These are phyloP conservation scores for Phytophthora cajani DNA, from an alignment of 352 stramenopile species.

Conservation along the genomic window DNA sequence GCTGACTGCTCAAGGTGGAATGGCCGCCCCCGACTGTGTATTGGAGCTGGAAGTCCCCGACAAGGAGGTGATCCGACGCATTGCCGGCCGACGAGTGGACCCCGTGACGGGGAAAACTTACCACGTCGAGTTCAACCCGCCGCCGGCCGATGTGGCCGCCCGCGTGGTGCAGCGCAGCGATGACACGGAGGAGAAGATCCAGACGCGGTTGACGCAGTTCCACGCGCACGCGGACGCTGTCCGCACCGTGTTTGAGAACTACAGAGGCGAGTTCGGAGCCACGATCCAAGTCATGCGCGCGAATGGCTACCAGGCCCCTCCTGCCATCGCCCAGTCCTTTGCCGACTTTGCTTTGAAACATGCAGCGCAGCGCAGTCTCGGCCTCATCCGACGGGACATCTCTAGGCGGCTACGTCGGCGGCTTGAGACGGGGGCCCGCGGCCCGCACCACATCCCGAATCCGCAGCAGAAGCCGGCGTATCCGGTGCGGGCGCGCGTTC, in stretches of 20 bases:
- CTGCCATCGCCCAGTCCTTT: conserved; percentile 26
- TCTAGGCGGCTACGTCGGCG: conserved; percentile 25
- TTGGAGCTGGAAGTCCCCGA: conserved; percentile 96
- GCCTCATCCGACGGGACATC: conserved; percentile 25
- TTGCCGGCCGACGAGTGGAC: conserved; percentile 96
- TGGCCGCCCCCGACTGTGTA: conserved; percentile 82
- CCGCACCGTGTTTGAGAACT: conserved; percentile 44
- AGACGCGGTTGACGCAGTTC: conserved; percentile 84
- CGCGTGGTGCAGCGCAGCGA: conserved; percentile 88
- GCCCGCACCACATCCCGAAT: conserved; percentile 24
- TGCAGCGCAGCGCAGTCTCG: conserved; percentile 29
- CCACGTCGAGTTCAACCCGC: conserved; percentile 96
- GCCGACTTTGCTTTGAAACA: conserved; percentile 30
- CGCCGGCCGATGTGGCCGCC: conserved; percentile 58
- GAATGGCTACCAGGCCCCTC: conserved; percentile 25
- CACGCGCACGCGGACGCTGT: conserved; percentile 72
- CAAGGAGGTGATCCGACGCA: conserved; percentile 94
- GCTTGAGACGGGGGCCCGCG: conserved; percentile 16
- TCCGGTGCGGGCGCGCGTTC: conserved; percentile 23
- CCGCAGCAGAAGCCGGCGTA: conserved; percentile 22
- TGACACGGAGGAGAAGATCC: conserved; percentile 94
- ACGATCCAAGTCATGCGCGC: conserved; percentile 33
- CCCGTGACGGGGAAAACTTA: conserved; percentile 93
- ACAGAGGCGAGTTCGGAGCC: conserved; percentile 15
- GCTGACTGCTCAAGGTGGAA: conserved; percentile 51